Conservation (phyloP, 495 filamentous ascomycete genomes). For the Bacidia gigantensis region DNA sequence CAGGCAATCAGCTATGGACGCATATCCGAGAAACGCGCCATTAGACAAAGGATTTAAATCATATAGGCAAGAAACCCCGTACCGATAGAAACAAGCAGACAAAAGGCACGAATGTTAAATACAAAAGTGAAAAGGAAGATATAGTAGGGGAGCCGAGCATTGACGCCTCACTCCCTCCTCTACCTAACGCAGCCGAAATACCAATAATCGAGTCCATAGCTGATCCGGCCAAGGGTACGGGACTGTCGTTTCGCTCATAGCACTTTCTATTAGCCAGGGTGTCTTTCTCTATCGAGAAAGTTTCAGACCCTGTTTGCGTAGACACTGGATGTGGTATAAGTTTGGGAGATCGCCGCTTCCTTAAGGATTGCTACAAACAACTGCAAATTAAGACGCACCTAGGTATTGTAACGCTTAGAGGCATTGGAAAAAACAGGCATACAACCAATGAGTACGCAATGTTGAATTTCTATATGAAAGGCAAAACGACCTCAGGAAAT, state of each 20-base stretch:
- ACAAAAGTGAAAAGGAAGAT: background rate
- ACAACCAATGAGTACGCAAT: background rate
- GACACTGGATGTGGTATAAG: conserved; percentile 6
- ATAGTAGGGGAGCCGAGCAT: background rate
- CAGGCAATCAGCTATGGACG: background rate
- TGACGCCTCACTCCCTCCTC: no score
- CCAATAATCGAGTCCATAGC: background rate
- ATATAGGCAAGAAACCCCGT: background rate
- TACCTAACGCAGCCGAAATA: background rate
- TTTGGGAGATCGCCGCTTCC: background rate
- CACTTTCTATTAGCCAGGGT: conserved; percentile 4
- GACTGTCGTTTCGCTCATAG: background rate
- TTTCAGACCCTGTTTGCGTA: conserved; percentile 18
- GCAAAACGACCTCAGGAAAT: background rate
- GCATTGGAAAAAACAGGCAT: background rate
- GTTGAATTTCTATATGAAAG: background rate
- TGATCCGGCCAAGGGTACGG: background rate
- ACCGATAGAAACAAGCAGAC: background rate
- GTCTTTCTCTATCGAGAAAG: background rate
- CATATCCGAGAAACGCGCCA: background rate
- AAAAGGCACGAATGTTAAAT: background rate
- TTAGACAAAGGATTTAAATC: background rate
- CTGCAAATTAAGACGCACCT: conserved; percentile 8
- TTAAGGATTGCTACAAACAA: background rate
- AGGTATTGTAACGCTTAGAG: background rate